Evolutionary conservation across 2,329 filamentous ascomycete species (phyloP), one percentile per base, ranked within the genome.

Genomic region (Fusarium duplospermum): DNA sequence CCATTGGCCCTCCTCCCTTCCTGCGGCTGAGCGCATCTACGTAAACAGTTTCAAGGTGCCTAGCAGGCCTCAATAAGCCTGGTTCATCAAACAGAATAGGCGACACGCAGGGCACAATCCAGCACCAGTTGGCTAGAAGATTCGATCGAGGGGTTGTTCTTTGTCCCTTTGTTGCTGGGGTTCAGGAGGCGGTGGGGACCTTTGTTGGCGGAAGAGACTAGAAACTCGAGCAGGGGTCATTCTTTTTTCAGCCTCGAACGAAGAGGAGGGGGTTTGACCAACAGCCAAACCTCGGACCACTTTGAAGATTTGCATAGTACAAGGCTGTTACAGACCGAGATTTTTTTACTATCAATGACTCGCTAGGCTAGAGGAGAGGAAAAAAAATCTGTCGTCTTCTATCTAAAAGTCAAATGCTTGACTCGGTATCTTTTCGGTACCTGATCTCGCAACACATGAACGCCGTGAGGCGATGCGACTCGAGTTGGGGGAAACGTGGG

Each of bases 241-340:
- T 63, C 54, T 64, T 64, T 65, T 75, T 67, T 75, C 72, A 75
- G 72, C 72, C 72, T 75, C 61, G 72, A 74, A 67, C 63, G 58
- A 75, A 72, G 24, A 29, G 47, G 40, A 72, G 65, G 62, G 31
- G 33, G 20, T 36, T 45, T 22, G 31, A 59, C 35, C 42, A 50
- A 45, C 36, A 24, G 24, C 24, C 24, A 24, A 24, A 57, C 40
- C 54, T 71, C 47, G 60, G 58, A 61, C 59, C 45, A 59, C 57
- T 45, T 38, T 67, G 38, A 33, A 47, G 52, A 16, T 35, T 42
- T 52, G 20, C 36, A 35, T 18, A 63, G 35, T 22, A 33, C 4
- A 20, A 57, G 54, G 54, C 54, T 57, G 20, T 56, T 4, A 18
- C 18, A 52, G 47, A 52, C 18, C 18, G 22, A 66, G 18, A 50